phyloP scores from a whole-genome alignment of 202 grass and related monocot species.

The Schoenoplectus triqueter region DNA sequence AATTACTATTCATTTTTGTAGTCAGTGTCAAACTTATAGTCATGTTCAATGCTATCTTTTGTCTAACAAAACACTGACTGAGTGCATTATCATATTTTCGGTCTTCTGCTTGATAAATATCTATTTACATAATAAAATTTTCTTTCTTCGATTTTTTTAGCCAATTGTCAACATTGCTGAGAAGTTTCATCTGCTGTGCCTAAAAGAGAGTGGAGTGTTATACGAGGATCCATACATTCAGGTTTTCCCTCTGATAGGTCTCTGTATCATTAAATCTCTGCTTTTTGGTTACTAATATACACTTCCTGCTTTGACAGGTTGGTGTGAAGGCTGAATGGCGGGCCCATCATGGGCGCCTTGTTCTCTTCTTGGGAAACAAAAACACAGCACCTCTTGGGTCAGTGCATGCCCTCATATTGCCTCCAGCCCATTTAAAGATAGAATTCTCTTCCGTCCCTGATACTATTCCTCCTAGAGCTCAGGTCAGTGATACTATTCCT shows the following conservation, averaged over 20 bases:
- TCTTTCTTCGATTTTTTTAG: conserved; percentile 51
- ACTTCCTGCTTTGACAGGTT: conserved; percentile 58
- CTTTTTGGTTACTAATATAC: conserved; percentile 33
- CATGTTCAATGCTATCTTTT: conserved; percentile 35
- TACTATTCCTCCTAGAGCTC: conserved; percentile 95
- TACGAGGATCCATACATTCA: conserved; percentile 96
- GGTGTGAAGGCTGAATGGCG: conserved; percentile 97
- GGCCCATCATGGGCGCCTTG: conserved; percentile 77
- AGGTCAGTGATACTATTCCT: conserved; percentile 57
- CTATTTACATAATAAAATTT: conserved; percentile 25
- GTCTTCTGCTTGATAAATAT: conserved; percentile 28
- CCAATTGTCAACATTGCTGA: conserved; percentile 74
- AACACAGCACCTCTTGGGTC: conserved; percentile 74
- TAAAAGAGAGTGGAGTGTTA: conserved; percentile 94
- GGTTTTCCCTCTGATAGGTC: conserved; percentile 47
- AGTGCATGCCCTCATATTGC: conserved; percentile 70
- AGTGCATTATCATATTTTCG: conserved; percentile 16
- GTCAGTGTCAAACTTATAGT: conserved; percentile 14
- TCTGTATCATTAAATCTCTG: conserved; percentile 22
- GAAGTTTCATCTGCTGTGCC: conserved; percentile 87
- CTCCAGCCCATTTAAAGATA: conserved; percentile 83
- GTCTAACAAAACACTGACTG: conserved; percentile 36
- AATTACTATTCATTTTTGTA: conserved; percentile 9
- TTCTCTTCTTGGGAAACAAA: conserved; percentile 99
- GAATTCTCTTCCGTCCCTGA: conserved; percentile 85